Evolutionary conservation across 176 grass and related monocot genomes (phyloP).

Genomic region (Lolium perenne): DNA sequence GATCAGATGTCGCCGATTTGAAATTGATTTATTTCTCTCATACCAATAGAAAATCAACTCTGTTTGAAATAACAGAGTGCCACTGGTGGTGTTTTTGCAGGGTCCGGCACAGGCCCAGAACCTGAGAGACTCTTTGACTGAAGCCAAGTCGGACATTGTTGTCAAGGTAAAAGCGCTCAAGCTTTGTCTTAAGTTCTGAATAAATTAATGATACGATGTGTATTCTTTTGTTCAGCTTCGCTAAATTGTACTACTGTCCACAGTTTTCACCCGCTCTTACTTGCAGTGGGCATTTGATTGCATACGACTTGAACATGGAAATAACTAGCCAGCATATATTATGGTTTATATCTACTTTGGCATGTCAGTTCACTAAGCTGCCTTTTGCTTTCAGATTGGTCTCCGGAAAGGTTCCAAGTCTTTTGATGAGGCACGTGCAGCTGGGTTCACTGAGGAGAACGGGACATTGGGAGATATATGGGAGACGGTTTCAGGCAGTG

Average conservation of each 20-base stretch:
- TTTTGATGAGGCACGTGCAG: constrained; percentile 73
- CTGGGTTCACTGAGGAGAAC: constrained; percentile 88
- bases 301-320: constrained; percentile 18
- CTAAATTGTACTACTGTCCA: neutral
- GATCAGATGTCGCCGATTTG: no score
- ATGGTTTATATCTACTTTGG: neutral
- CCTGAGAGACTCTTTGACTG: constrained; percentile 79
- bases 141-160: constrained; percentile 84
- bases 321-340: neutral
- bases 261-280: neutral
- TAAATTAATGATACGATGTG: neutral
- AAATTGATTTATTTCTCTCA: no score
- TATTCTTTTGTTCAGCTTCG: neutral
- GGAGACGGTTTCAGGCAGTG: constrained; percentile 82
- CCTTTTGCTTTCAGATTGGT: constrained; percentile 68
- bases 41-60: no score
- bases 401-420: constrained; percentile 85
- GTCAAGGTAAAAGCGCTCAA: constrained; percentile 69
- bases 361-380: neutral
- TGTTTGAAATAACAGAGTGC: neutral
- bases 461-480: constrained; percentile 87
- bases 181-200: neutral
- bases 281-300: neutral
- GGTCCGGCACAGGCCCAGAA: constrained; percentile 94
- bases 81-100: constrained; percentile 41